These are phyloP conservation scores for Trichoderma pleuroti DNA, from an alignment of 2,329 filamentous ascomycete species.

Conservation along the genomic window DNA sequence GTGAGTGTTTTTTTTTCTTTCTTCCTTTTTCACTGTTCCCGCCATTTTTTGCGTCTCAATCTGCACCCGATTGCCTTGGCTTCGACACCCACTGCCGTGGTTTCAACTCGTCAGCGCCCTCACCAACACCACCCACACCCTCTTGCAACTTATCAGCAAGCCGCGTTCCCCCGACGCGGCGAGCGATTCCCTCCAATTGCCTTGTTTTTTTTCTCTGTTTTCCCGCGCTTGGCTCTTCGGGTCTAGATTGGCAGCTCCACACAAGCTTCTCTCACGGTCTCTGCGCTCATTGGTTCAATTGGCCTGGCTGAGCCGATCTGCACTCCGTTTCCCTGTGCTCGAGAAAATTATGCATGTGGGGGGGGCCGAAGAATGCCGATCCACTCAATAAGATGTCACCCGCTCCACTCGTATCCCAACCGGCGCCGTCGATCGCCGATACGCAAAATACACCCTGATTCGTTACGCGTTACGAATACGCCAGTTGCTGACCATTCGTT, in stretches of 20 bases:
- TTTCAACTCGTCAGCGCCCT: background rate
- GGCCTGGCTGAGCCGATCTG: conserved; percentile 16
- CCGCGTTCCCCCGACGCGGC: conserved; percentile 3
- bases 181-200: conserved; percentile 19
- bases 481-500: conserved; percentile 27
- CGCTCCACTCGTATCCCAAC: conserved; percentile 18
- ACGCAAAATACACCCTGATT: background rate
- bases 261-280: conserved; percentile 29
- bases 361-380: conserved; percentile 23
- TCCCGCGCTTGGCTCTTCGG: conserved; percentile 27
- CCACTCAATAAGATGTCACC: conserved; percentile 25
- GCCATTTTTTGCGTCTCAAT: background rate
- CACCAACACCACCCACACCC: background rate
- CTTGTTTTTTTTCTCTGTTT: conserved; percentile 22
- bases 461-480: background rate
- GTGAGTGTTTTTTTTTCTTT: conserved; percentile 45
- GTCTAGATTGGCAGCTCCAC: conserved; percentile 35
- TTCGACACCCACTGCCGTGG: background rate
- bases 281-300: conserved; percentile 28
- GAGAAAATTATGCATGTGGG: conserved; percentile 24
- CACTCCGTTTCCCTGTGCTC: conserved; percentile 5
- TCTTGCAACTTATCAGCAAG: conserved; percentile 17
- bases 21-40: background rate
- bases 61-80: background rate
- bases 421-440: conserved; percentile 15